phyloP scores from a whole-genome alignment of 2,329 filamentous ascomycete species.

The Botrytis fragariae region DNA sequence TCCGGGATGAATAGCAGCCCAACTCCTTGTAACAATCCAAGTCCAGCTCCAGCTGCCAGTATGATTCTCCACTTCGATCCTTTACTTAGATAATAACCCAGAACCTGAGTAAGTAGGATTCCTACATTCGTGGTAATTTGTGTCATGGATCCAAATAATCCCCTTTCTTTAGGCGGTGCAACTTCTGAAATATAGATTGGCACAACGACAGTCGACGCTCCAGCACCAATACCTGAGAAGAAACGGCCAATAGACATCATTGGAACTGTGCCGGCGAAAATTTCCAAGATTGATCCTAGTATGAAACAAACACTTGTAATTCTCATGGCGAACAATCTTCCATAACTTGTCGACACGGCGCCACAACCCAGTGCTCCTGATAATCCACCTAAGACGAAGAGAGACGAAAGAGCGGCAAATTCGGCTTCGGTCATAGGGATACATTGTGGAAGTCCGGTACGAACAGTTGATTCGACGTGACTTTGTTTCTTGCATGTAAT shows the following conservation, averaged over 20 bases:
- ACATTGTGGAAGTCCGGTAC: slow-evolving; percentile 63
- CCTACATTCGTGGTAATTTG: slow-evolving; percentile 93
- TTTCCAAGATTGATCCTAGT: slow-evolving; percentile 72
- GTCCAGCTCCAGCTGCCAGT: slow-evolving; percentile 66
- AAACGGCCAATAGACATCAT: slow-evolving; percentile 72
- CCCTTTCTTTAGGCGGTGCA: slow-evolving; percentile 69
- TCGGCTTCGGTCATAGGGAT: slow-evolving; percentile 81
- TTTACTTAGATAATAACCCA: slow-evolving; percentile 85
- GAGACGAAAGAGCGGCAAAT: slow-evolving; percentile 83
- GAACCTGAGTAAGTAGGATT: slow-evolving; percentile 76
- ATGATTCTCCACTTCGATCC: slow-evolving; percentile 81
- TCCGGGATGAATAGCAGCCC: slow-evolving; percentile 79
- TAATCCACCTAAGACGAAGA: slow-evolving; percentile 88
- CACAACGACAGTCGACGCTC: slow-evolving; percentile 86
- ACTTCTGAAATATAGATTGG: slow-evolving; percentile 94
- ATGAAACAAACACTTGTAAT: slow-evolving; percentile 74
- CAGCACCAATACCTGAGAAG: slow-evolving; percentile 78
- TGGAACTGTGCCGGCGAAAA: slow-evolving; percentile 64
- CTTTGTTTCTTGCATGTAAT: slow-evolving; percentile 75
- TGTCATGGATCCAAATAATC: slow-evolving; percentile 80
- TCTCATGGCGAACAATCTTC: slow-evolving; percentile 73
- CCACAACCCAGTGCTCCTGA: slow-evolving; percentile 78
- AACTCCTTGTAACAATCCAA: slow-evolving; percentile 65
- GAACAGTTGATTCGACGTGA: slow-evolving; percentile 39
- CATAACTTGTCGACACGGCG: slow-evolving; percentile 72